A percentile compares a stretch with the other conserved stretches of the same genome.
These are phyloP conservation scores for Saksenaea oblongispora DNA, from an alignment of 371 early-diverging fungal genomes.

Conservation along the genomic window DNA sequence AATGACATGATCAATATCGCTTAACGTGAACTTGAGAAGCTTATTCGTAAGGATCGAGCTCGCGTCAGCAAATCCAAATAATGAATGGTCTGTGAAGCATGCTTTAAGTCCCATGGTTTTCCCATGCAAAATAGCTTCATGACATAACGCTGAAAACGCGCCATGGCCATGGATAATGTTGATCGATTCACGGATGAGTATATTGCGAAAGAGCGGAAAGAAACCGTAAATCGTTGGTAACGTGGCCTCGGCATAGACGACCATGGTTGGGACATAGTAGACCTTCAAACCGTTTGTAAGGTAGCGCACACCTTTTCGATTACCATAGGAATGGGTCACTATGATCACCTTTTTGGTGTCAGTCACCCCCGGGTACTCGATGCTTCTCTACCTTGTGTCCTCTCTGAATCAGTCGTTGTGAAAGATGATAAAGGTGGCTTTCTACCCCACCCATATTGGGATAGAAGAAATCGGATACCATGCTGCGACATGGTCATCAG, in stretches of 20 bases:
- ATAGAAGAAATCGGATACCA: conserved; percentile 98
- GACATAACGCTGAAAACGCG: conserved; percentile 93
- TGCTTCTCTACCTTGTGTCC: conserved; percentile 85
- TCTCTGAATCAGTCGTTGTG: conserved; percentile 84
- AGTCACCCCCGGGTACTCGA: neutral
- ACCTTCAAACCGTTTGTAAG: conserved; percentile 95
- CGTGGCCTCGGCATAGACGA: conserved; percentile 87
- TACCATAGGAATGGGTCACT: conserved; percentile 88
- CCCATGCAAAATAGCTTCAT: conserved; percentile 97
- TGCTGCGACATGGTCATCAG: conserved; percentile 38
- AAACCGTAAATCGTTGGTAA: conserved; percentile 94
- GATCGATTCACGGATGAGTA: conserved; percentile 90
- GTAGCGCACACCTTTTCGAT: conserved; percentile 88
- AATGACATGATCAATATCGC: conserved; percentile 95
- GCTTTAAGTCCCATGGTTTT: conserved; percentile 95
- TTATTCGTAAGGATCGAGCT: conserved; percentile 95
- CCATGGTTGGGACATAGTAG: conserved; percentile 92
- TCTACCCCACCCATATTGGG: conserved; percentile 99
- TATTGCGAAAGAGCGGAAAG: conserved; percentile 90
- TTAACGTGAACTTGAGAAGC: conserved; percentile 90
- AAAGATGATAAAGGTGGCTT: conserved; percentile 93
- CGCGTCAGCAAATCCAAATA: conserved; percentile 96
- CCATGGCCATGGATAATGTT: conserved; percentile 97
- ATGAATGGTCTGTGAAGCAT: conserved; percentile 98
- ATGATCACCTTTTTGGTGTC: conserved; percentile 61